These are phyloP conservation scores for Nemania sp. DNA, from an alignment of 2,329 filamentous ascomycete genomes.

Conservation along the genomic window DNA sequence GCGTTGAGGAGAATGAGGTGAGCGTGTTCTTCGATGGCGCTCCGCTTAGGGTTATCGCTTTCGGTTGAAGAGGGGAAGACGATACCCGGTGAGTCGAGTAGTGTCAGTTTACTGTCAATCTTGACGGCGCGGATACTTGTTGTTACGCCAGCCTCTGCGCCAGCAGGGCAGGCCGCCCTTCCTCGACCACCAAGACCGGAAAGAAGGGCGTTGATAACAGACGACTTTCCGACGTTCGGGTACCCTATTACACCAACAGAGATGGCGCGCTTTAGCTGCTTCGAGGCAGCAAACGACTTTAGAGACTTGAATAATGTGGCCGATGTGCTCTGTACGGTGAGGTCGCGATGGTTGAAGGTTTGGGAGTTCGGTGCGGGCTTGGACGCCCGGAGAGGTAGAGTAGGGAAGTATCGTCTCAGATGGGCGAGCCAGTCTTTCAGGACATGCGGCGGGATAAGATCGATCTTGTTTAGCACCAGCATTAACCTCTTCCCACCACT, in stretches of 20 bases:
- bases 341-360: constrained; percentile 90
- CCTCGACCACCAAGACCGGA: constrained; percentile 77
- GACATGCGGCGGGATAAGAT: constrained; percentile 84
- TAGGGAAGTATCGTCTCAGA: constrained; percentile 90
- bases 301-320: constrained; percentile 87
- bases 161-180: constrained; percentile 81
- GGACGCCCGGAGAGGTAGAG: constrained; percentile 87
- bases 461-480: constrained; percentile 94
- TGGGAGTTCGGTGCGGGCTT: constrained; percentile 85
- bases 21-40: constrained; percentile 79
- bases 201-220: constrained; percentile 92
- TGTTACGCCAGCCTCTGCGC: constrained; percentile 92
- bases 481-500: constrained; percentile 88
- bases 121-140: constrained; percentile 91
- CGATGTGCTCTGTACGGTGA: constrained; percentile 88
- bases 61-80: constrained; percentile 80
- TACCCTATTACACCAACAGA: constrained; percentile 95
- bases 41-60: constrained; percentile 50
- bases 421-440: constrained; percentile 87
- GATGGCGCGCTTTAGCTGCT: constrained; percentile 88
- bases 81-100: constrained; percentile 94
- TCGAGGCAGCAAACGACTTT: constrained; percentile 86
- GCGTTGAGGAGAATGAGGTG: constrained; percentile 90
- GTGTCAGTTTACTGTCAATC: constrained; percentile 91
- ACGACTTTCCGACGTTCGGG: constrained; percentile 96